These are phyloP conservation scores for Leishmania martiniquensis DNA, from an alignment of 208 protist genomes.

Conservation along the genomic window DNA sequence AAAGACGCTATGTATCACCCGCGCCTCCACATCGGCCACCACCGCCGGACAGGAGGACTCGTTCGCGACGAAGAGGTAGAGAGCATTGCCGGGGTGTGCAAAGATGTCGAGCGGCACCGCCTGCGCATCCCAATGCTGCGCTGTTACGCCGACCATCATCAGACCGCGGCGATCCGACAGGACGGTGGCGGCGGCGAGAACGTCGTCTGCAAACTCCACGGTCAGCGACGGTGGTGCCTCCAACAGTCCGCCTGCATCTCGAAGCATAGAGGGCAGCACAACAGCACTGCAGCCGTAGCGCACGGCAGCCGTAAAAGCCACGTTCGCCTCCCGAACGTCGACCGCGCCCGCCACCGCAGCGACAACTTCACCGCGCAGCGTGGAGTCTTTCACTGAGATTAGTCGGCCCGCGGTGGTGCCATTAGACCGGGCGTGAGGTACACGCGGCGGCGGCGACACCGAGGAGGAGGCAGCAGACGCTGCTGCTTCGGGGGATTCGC, in stretches of 20 bases:
- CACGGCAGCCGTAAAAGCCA: constrained; percentile 57
- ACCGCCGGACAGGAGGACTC: constrained; percentile 22
- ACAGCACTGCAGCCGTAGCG: constrained; percentile 65
- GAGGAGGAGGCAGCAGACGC: constrained; percentile 7
- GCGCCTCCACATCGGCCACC: constrained; percentile 29
- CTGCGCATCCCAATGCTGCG: constrained; percentile 25
- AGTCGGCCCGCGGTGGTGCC: constrained; percentile 6
- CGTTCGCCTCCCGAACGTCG: constrained; percentile 55
- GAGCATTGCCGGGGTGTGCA: constrained; percentile 49
- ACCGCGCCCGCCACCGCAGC: constrained; percentile 46
- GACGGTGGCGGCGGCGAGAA: constrained; percentile 43
- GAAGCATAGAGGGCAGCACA: constrained; percentile 52
- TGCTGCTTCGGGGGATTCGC: background rate
- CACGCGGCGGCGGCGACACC: constrained; percentile 11
- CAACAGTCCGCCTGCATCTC: constrained; percentile 24
- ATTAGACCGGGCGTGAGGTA: background rate
- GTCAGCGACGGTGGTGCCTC: constrained; percentile 45
- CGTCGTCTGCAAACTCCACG: constrained; percentile 53
- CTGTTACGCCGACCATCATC: constrained; percentile 53
- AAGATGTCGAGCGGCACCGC: constrained; percentile 48
- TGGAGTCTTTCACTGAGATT: constrained; percentile 16
- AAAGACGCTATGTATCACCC: constrained; percentile 40
- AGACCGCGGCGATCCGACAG: constrained; percentile 44
- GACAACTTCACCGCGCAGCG: constrained; percentile 58
- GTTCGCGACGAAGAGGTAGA: constrained; percentile 66